Percentiles rank a stretch among this genome's conserved stretches.
Evolutionary conservation across 441 rosid species (phyloP).

Genomic region (Erysimum pusillum): DNA sequence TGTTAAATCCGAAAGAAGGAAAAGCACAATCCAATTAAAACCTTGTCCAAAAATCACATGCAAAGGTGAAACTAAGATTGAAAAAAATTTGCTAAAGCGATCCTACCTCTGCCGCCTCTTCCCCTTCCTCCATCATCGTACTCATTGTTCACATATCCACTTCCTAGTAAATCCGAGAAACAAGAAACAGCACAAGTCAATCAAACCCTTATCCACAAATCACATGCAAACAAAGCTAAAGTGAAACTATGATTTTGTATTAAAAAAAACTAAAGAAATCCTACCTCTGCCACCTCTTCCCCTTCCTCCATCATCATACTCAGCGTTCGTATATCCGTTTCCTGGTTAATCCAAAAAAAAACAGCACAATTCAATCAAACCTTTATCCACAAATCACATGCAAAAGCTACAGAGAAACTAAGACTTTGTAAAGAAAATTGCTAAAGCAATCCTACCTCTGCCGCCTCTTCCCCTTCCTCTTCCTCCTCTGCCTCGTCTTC

Average conservation of each 20-base stretch:
- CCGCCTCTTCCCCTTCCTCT: conserved; percentile 45
- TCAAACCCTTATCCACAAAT: not conserved
- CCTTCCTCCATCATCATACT: conserved; percentile 60
- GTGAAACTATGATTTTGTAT: too few relatives aligned
- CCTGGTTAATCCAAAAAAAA: conserved; percentile 38
- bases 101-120: conserved; percentile 73
- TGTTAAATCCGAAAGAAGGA: conserved; percentile 27
- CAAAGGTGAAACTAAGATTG: not conserved
- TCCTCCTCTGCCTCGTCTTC: conserved; percentile 49
- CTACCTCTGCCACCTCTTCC: conserved; percentile 61
- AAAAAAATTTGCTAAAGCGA: not conserved
- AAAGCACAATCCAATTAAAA: conserved; percentile 16
- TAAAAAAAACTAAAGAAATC: too few relatives aligned
- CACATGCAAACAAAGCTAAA: not conserved
- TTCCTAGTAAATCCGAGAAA: conserved; percentile 51
- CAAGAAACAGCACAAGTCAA: not conserved
- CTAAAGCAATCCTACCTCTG: conserved; percentile 46
- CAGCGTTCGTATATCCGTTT: conserved; percentile 49
- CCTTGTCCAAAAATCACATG: not conserved
- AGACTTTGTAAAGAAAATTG: not conserved
- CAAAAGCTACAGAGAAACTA: not conserved
- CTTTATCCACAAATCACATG: not conserved
- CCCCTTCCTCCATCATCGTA: conserved; percentile 81
- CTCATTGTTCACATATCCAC: conserved; percentile 63
- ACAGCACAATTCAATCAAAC: conserved; percentile 13